Base-by-base conservation (phyloP, 768 basidiomycete species). In the Candolleomyces efflorescens region DNA sequence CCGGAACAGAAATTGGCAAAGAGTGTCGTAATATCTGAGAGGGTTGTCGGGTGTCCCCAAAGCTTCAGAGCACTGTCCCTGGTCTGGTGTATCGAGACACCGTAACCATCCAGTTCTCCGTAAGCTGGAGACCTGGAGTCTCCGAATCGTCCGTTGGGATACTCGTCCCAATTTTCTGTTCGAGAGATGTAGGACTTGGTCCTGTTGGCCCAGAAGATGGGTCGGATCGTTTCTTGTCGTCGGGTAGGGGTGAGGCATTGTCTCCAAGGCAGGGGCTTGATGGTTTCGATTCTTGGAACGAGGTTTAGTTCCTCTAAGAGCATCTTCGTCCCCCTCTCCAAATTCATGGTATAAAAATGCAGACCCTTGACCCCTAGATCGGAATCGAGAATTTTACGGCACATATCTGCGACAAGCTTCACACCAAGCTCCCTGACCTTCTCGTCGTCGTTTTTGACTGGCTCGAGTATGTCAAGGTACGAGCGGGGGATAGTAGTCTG, bases 121-220 rank as follows among this genome's bases (percentile, higher is more conserved):
- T 97, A 99, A 13, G 97, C 97, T 26, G 97, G 97, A 80, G 90
- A 93, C 58, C 97, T 85, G 6, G 95, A 89, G 74, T 98, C 97
- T 64, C 97, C 97, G 68, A 96, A 99, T 63, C 97, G 92, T 55
- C 97, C 97, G 70, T 99, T 99, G 51, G 97, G 97, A 71, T 97
- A 98, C 70, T 98, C 96, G 68, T 99, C 97, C 97, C 97, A 99
- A 68, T 97, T 92, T 69, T 97, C 94, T 13, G 97, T 98, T 54
- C 96, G 89, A 7, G 92, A 92, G 47, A 98, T 78, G 70, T 98
- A 98, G 1, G 94, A 97, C 68, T 94, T 90, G 38, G 94, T 83
- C 39, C 96, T 82, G 75, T 99, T 98, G 12, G 97, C 94, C 95
- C 96, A 98, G 78, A 98, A 98, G 68, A 99, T 98, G 3, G 97